Evolutionary conservation across 163 green algal genomes (phyloP), one percentile per base, ranked within the genome.

Genomic region (Scenedesmus sp.): DNA sequence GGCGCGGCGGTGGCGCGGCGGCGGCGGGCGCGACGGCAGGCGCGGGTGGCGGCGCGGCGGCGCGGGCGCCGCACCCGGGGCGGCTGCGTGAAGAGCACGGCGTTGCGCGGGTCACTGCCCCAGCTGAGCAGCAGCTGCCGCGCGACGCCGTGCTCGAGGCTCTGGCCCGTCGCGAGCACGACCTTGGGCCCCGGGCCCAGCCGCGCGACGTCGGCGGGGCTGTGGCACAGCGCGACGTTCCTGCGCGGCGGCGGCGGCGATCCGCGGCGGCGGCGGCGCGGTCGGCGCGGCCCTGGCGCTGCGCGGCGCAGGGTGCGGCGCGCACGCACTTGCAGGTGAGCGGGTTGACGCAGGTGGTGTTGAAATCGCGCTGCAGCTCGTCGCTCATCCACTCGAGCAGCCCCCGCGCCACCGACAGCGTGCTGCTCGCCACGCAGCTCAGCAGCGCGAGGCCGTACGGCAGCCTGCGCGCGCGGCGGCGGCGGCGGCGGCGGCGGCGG

Each of bases 331-430:
- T 80, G 71, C 94, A 89, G 45, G 77, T 83, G 58, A 97, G 94
- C 4, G 92, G 92, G 78, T 95, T 94, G 63, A 89, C 81, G 17
- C 91, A 86, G n/a, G 79, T 86, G 48, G 77, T 77, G 33, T 94
- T 91, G 63, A 98, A 96, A 7, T 86, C 72, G 26, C 80, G 81
- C n/a, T 76, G 65, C 34, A 97, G 62, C 7, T 73, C 63, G 36
- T 95, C 89, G 56, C 85, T 90, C 94, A 98, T 97, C 87, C 88
- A 98, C 78, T 97, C 92, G 50, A 98, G 81, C 85, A 91, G 85
- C 18, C 78, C 93, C 62, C 88, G 89, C 18, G 91, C 93, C 82
- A 92, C 93, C 64, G 97, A 87, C 48, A 98, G 36, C 9, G 92
- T 91, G 63, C 88, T 91, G 67, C 86, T 83, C 0, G 86, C 86